A percentile compares a stretch with the other conserved stretches of the same genome.
Conservation (phyloP, 2,329 filamentous ascomycete genomes). For the Neonectria coccinea region DNA sequence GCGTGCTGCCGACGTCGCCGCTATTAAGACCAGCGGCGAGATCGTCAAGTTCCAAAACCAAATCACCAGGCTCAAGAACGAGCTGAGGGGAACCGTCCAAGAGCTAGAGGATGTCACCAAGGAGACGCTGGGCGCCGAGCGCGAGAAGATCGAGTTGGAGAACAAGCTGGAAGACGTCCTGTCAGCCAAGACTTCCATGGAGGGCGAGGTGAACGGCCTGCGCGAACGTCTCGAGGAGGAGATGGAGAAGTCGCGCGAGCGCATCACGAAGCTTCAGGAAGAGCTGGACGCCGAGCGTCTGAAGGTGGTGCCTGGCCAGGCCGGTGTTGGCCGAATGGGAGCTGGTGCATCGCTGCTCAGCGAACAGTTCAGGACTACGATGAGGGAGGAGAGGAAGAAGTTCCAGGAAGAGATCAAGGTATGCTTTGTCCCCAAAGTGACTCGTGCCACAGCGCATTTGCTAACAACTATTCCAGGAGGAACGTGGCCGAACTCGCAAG, state of each 20-base stretch:
- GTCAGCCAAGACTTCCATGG: constrained; percentile 34
- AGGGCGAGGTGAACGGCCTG: constrained; percentile 43
- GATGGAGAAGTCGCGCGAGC: constrained; percentile 51
- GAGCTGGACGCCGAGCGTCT: constrained; percentile 64
- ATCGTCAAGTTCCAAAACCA: constrained; percentile 60
- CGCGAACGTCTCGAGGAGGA: constrained; percentile 56
- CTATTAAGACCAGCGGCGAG: constrained; percentile 62
- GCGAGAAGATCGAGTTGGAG: constrained; percentile 60
- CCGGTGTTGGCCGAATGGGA: constrained; percentile 50
- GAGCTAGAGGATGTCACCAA: constrained; percentile 66
- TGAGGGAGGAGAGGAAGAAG: constrained; percentile 68
- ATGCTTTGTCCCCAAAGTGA: constrained; percentile 40
- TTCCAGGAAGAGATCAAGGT: constrained; percentile 67
- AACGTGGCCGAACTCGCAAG: constrained; percentile 60
- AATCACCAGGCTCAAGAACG: constrained; percentile 62
- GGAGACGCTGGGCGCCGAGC: constrained; percentile 63
- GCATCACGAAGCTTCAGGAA: constrained; percentile 59
- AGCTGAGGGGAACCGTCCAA: constrained; percentile 63
- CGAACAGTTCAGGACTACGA: constrained; percentile 67
- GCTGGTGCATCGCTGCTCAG: constrained; percentile 65
- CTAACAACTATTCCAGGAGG: constrained; percentile 58
- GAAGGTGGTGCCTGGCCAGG: constrained; percentile 53
- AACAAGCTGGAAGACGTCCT: constrained; percentile 50
- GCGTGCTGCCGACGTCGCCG: constrained; percentile 68
- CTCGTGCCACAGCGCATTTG: background rate